Evolutionary conservation across 1,139 yeast species (phyloP).

Genomic region (Kodamaea alishanica): DNA sequence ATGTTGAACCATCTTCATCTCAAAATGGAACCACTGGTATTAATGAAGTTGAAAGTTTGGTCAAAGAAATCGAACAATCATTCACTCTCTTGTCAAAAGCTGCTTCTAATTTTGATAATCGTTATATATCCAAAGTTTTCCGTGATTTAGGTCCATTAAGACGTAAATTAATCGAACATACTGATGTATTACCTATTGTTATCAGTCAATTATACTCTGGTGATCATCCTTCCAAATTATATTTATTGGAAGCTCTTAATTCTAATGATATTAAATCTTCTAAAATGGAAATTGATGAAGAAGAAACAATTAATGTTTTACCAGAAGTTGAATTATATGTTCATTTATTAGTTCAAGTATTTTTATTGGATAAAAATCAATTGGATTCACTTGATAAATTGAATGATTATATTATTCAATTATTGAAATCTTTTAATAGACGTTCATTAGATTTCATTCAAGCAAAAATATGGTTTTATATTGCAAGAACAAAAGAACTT

Average conservation of each 20-base stretch:
- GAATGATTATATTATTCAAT: conserved; percentile 51
- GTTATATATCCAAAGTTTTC: conserved; percentile 80
- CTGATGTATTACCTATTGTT: conserved; percentile 50
- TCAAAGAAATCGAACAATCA: conserved; percentile 48
- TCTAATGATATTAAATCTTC: conserved; percentile 18
- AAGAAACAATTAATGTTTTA: conserved; percentile 22
- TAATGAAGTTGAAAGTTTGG: conserved; percentile 18
- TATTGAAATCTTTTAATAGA: conserved; percentile 65
- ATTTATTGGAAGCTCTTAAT: conserved; percentile 40
- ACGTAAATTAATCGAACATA: conserved; percentile 49
- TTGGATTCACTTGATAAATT: conserved; percentile 49
- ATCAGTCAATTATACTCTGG: conserved; percentile 53
- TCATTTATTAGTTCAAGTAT: conserved; percentile 74
- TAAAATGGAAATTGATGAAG: conserved; percentile 7
- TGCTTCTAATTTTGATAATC: conserved; percentile 74
- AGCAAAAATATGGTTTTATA: conserved; percentile 93
- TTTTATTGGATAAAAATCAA: conserved; percentile 61
- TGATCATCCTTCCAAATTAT: conserved; percentile 38
- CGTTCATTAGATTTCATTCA: conserved; percentile 82
- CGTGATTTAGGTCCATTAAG: conserved; percentile 80
- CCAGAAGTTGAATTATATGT: conserved; percentile 83
- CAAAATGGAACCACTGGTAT: conserved; percentile 12
- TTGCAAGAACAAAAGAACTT: conserved; percentile 75
- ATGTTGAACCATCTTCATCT: conserved; percentile 15
- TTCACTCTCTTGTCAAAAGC: conserved; percentile 64